Base-by-base conservation (phyloP, 2,329 filamentous ascomycete genomes). In the Passalora sequoiae region DNA sequence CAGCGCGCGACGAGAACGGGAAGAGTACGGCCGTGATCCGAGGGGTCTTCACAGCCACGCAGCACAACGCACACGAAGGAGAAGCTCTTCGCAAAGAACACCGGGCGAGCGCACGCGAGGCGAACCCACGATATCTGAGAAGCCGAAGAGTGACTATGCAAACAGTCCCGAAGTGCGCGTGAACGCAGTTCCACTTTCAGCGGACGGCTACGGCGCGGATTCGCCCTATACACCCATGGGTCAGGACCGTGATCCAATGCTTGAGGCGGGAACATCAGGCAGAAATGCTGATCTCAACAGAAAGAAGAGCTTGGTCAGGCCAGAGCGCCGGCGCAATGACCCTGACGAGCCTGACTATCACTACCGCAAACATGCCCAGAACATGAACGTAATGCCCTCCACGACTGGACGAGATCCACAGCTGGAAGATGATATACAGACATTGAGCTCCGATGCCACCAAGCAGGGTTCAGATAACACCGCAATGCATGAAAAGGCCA, bases 301-400 rank as follows among this genome's bases (percentile, higher is more conserved):
- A 57, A 97, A 97, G 69, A 81, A 85, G 63, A 96, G 87, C 65
- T 72, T 98, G 51, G 83, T 98, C 61, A 78, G 86, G 49, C 92
- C 92, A 1, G 92, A 98, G 68, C 80, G 92, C 54, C 84, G 84
- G 59, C 80, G 85, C 56, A 87, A 94, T 55, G 85, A 89, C 56
- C 81, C 77, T 52, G 85, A 89, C 56, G 89, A 97, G 63, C 89
- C 89, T 10, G 94, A 97, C 65, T 98, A 96, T 62, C 79, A 96
- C 68, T 98, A 98, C 67, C 82, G 88, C 55, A 86, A 94, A 64
- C 89, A 95, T 77, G 89, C 94, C 7, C 86, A 89, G 58, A 86
- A 91, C 53, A 96, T 98, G 89, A 77, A 83, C 43, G 84, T 89
- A 4, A 74, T 88, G 53, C 92, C 94, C 1, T 97, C 92, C 0